Evolutionary conservation across 2,329 filamentous ascomycete genomes (phyloP).

Genomic region (Ascosphaera aggregata): DNA sequence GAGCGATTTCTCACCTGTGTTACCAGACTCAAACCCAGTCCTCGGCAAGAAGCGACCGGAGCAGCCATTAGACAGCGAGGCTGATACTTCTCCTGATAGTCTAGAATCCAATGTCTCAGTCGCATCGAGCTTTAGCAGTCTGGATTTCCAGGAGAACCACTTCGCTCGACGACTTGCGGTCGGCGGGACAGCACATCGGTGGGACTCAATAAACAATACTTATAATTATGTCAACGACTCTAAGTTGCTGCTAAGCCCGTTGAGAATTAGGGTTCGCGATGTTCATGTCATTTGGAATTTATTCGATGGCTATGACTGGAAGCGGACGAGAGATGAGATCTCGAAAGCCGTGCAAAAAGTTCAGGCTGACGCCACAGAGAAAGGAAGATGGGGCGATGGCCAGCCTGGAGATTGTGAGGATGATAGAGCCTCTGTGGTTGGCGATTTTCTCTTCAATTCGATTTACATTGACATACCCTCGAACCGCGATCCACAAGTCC

Average conservation of each 20-base stretch:
- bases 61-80: conserved; percentile 2
- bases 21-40: conserved; percentile 12
- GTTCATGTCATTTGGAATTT: conserved; percentile 94
- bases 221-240: conserved; percentile 43
- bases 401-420: conserved; percentile 33
- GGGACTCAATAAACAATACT: conserved; percentile 55
- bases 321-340: conserved; percentile 63
- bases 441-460: conserved; percentile 93
- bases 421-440: conserved; percentile 68
- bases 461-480: conserved; percentile 89
- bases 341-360: conserved; percentile 73
- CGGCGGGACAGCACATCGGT: conserved; percentile 47
- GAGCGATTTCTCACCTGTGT: conserved; percentile 30
- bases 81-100: conserved; percentile 23
- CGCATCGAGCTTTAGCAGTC: conserved; percentile 32
- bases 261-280: conserved; percentile 59
- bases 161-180: conserved; percentile 40
- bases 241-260: conserved; percentile 41
- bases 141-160: conserved; percentile 56
- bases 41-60: conserved; percentile 2
- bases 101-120: conserved; percentile 31
- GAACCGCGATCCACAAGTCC: conserved; percentile 61
- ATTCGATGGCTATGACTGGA: conserved; percentile 96
- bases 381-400: conserved; percentile 34
- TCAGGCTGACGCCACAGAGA: conserved; percentile 58